Conservation (phyloP, 805 yeast species). For the Tetrapisispora namnaoensis region DNA sequence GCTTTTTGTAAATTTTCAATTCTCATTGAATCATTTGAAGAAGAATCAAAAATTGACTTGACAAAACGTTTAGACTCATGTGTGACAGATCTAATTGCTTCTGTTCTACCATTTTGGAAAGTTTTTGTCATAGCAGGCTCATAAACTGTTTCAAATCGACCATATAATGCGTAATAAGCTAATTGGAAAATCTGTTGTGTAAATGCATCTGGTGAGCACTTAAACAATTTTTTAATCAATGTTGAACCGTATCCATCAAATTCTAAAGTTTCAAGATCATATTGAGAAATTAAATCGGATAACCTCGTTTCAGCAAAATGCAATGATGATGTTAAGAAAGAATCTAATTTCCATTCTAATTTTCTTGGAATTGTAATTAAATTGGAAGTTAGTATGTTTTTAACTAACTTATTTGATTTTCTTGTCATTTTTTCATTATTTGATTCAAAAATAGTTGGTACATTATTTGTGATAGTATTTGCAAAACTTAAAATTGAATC, state of each 20-base stretch:
- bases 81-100: constrained; percentile 80
- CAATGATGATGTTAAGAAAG: constrained; percentile 66
- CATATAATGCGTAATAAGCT: constrained; percentile 83
- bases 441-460: constrained; percentile 22
- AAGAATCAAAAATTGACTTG: constrained; percentile 69
- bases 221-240: constrained; percentile 63
- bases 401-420: neutral
- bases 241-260: constrained; percentile 62
- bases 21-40: constrained; percentile 46
- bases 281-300: constrained; percentile 79
- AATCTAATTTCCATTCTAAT: constrained; percentile 78
- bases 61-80: constrained; percentile 73
- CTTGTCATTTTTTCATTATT: constrained; percentile 3
- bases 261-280: constrained; percentile 75
- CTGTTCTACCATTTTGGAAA: constrained; percentile 85
- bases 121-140: constrained; percentile 95
- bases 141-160: constrained; percentile 86
- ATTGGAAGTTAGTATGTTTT: constrained; percentile 22
- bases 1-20: constrained; percentile 54
- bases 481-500: constrained; percentile 87
- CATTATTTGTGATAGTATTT: constrained; percentile 60
- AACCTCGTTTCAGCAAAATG: constrained; percentile 87
- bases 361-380: constrained; percentile 70
- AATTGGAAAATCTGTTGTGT: constrained; percentile 91
- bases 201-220: constrained; percentile 89